Conservation (phyloP, 495 filamentous ascomycete genomes). For the Xylaria cubensis region DNA sequence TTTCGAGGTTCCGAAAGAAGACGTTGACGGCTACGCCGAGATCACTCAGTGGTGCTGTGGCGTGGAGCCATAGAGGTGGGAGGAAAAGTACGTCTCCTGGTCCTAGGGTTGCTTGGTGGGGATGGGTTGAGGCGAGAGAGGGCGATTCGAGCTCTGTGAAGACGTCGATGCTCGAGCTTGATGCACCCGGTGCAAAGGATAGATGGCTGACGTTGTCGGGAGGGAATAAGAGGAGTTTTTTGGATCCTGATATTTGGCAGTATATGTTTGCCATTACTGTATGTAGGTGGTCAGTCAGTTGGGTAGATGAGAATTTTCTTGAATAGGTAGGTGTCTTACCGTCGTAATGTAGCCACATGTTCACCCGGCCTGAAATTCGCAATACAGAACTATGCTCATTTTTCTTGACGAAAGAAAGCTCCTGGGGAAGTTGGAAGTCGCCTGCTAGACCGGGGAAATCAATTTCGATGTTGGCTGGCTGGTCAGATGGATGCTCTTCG, state of each 20-base stretch:
- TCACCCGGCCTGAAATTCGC: conserved; percentile 79
- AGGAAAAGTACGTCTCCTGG: conserved; percentile 82
- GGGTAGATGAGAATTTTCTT: no score
- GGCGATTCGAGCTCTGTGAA: conserved; percentile 56
- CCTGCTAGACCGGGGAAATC: conserved; percentile 74
- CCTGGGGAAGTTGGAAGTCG: conserved; percentile 74
- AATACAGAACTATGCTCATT: conserved; percentile 81
- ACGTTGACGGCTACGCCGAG: conserved; percentile 81
- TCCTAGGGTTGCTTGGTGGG: conserved; percentile 67
- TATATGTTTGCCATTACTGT: conserved; percentile 89
- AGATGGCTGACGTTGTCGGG: conserved; percentile 75
- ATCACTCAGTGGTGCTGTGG: conserved; percentile 68
- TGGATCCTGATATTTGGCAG: conserved; percentile 76
- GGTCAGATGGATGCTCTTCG: conserved; percentile 66
- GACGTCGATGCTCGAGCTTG: conserved; percentile 76
- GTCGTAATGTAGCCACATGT: conserved; percentile 94
- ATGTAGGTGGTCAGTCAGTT: conserved; percentile 25
- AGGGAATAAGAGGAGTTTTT: conserved; percentile 77
- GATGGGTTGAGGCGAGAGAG: conserved; percentile 62
- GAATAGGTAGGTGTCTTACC: no score
- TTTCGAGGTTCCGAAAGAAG: conserved; percentile 77
- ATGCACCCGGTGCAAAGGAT: conserved; percentile 74
- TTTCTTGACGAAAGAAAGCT: conserved; percentile 62
- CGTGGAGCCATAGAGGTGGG: conserved; percentile 84
- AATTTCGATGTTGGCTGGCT: conserved; percentile 67